These are phyloP conservation scores for Microstegium vimineum DNA, from an alignment of 176 grass and related monocot genomes.

Conservation along the genomic window DNA sequence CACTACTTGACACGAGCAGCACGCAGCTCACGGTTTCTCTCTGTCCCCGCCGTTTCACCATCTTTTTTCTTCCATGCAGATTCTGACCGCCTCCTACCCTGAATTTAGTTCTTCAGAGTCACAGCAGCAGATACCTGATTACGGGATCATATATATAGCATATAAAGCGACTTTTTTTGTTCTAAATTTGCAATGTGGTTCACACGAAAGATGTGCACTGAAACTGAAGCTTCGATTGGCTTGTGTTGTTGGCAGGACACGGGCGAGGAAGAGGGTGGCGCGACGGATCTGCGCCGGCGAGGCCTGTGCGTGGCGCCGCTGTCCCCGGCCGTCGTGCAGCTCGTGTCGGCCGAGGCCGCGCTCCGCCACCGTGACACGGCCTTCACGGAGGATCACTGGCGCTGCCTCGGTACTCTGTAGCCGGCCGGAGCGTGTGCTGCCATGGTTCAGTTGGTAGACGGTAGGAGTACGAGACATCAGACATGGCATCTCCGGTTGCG, in stretches of 20 bases:
- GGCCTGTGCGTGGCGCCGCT: slow-evolving; percentile 47
- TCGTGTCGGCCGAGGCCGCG: slow-evolving; percentile 17
- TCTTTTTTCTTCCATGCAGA: slow-evolving; percentile 8
- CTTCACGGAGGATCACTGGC: background rate
- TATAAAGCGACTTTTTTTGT: background rate
- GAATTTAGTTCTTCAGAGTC: slow-evolving; percentile 5
- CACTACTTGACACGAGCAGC: background rate
- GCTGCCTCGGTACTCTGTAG: slow-evolving; percentile 20
- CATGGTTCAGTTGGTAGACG: slow-evolving; percentile 3
- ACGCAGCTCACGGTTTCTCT: background rate
- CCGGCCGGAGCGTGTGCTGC: background rate
- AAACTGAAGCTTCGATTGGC: background rate
- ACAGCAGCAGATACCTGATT: slow-evolving; percentile 15
- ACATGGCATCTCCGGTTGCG: background rate
- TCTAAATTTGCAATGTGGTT: background rate
- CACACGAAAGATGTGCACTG: background rate
- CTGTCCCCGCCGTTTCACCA: background rate
- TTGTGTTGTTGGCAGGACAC: background rate
- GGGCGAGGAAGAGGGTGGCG: background rate
- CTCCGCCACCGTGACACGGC: background rate
- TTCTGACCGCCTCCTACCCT: slow-evolving; percentile 31
- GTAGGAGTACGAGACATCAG: background rate
- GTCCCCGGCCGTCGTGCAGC: slow-evolving; percentile 23
- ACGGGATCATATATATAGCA: background rate
- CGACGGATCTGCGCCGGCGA: slow-evolving; percentile 25